phyloP scores from a whole-genome alignment of 208 protist genomes.

The Paratrypanosoma confusum region DNA sequence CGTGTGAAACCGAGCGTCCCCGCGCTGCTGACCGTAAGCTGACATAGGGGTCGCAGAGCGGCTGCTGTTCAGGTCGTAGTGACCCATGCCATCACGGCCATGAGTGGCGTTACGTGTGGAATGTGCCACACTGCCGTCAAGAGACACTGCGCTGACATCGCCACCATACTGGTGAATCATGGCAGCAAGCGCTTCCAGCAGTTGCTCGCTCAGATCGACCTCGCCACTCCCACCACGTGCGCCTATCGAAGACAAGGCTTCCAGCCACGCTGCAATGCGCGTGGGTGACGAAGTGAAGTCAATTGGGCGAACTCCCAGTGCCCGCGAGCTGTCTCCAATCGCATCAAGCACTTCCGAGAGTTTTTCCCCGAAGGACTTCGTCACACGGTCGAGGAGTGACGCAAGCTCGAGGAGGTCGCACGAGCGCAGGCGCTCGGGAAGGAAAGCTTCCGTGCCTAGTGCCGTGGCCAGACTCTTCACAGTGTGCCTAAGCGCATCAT shows the following conservation, averaged over 20 bases:
- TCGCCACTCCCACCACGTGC: constrained; percentile 1
- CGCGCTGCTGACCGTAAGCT: no score
- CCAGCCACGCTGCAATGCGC: constrained; percentile 7
- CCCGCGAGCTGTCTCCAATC: constrained; percentile 9
- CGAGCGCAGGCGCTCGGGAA: no score
- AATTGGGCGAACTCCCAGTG: neutral
- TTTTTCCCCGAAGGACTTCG: no score
- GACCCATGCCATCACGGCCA: constrained; percentile 11
- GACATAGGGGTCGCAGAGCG: constrained; percentile 5
- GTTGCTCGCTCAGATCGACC: constrained; percentile 3
- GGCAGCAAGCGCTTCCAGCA: constrained; percentile 29
- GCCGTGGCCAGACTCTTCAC: no score
- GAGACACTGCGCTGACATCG: constrained; percentile 7
- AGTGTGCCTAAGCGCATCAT: no score
- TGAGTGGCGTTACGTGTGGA: neutral
- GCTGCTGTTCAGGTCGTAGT: constrained; percentile 24
- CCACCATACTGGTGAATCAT: constrained; percentile 31
- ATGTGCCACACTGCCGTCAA: neutral
- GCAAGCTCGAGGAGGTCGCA: no score
- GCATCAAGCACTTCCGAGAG: no score
- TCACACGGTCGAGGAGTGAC: no score
- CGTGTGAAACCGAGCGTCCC: constrained; percentile 1
- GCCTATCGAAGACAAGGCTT: constrained; percentile 2
- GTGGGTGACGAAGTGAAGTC: constrained; percentile 1
- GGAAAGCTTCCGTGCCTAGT: no score